Base-by-base conservation (phyloP, 78 protist species). In the Pigoraptor vietnamica region DNA sequence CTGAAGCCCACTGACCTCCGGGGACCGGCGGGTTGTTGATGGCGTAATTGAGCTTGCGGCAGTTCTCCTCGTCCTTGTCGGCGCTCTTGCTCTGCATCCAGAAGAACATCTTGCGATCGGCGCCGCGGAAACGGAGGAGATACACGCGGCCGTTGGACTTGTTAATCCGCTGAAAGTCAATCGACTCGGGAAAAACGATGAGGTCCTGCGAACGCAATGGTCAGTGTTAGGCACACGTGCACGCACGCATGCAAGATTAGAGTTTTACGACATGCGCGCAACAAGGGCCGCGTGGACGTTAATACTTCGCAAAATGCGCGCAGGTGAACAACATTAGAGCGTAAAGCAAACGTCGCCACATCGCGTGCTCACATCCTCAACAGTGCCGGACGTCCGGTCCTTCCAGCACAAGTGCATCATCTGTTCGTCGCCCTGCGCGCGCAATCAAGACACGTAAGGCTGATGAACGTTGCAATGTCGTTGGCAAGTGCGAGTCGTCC, bases 31-130 rank as follows among this genome's bases (percentile, higher is more conserved):
- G 86, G 90, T 35, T 35, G 82, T 81, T 81, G n/a, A 91, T 0
- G 23, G 0, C 37, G 34, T 91, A 23, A 90, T 91, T 91, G 87
- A 86, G 0, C 84, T 40, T 37, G 21, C 23, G 10, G 39, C n/a
- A 1, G 23, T 25, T 1, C 83, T 91, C 93, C 34, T 91, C 93
- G 89, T 91, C 93, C 83, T 91, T 39, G 23, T 91, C 93, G 19
- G 23, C 91, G 24, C 19, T 40, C 35, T 90, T 90, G 35, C 83
- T 87, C 81, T 92, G 93, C 88, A 88, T 83, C 93, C 93, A 92
- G 84, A 92, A 92, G 34, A 92, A 88, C 36, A 55, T 40, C 9
- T 79, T 40, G 37, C 79, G 33, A 0, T 29, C 35, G 9, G 90
- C 21, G 10, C 67, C 21, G 9, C 10, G 6, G 55, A 92, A 92